Conservation (phyloP, 2,329 filamentous ascomycete species). For the Trichoderma breve region DNA sequence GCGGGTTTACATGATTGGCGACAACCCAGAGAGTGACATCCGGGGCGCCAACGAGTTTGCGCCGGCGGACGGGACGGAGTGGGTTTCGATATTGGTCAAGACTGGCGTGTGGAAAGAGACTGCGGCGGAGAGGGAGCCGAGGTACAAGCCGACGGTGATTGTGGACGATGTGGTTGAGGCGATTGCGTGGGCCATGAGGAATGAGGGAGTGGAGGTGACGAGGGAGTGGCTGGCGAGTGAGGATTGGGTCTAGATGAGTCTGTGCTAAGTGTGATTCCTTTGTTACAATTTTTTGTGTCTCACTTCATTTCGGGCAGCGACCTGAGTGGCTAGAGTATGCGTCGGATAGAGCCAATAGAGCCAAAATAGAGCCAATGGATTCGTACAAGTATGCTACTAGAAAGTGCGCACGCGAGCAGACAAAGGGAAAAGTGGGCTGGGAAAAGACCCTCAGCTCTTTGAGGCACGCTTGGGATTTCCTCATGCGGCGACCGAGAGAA, state of each 20-base stretch:
- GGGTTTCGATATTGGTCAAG: conserved; percentile 73
- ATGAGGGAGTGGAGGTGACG: conserved; percentile 44
- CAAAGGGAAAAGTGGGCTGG: background rate
- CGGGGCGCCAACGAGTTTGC: conserved; percentile 75
- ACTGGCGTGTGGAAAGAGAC: conserved; percentile 69
- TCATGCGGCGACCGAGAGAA: conserved; percentile 13
- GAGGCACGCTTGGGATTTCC: conserved; percentile 15
- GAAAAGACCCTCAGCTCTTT: background rate
- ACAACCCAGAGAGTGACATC: conserved; percentile 89
- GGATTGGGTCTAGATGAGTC: background rate
- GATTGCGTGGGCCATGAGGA: conserved; percentile 71
- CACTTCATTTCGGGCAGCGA: background rate
- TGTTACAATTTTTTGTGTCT: background rate
- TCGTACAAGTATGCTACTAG: too few relatives aligned
- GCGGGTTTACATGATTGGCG: conserved; percentile 91
- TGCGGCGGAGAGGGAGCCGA: conserved; percentile 47
- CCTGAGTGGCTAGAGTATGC: background rate
- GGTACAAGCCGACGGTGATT: conserved; percentile 61
- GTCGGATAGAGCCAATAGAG: conserved; percentile 2
- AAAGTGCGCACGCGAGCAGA: conserved; percentile 13
- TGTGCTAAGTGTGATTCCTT: background rate
- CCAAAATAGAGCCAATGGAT: background rate
- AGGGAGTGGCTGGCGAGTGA: conserved; percentile 30
- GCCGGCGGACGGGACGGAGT: conserved; percentile 66
- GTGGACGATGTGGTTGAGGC: conserved; percentile 74